phyloP scores from a whole-genome alignment of 345 rosid species.

The Gynandropsis gynandra region DNA sequence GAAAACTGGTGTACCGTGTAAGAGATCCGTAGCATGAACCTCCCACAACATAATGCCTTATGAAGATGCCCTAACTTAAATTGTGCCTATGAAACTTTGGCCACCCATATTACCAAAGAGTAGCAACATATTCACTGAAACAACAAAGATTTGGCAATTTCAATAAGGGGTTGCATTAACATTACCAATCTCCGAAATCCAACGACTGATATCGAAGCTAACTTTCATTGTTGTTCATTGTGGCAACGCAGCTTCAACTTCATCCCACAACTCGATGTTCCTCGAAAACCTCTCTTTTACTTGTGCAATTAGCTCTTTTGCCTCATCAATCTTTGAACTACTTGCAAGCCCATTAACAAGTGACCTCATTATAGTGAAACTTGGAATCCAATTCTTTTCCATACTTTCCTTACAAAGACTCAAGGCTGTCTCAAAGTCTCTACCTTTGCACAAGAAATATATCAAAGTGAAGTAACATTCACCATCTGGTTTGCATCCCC shows the following conservation, averaged over 20 bases:
- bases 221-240: conserved; percentile 23
- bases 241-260: conserved; percentile 64
- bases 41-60: too few relatives aligned
- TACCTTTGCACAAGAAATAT: conserved; percentile 48
- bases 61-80: too few relatives aligned
- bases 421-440: conserved; percentile 60
- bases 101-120: too few relatives aligned
- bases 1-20: too few relatives aligned
- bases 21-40: too few relatives aligned
- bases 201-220: neutral
- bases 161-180: neutral
- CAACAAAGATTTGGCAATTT: neutral
- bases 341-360: conserved; percentile 60
- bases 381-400: conserved; percentile 68
- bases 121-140: too few relatives aligned
- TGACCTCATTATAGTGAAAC: conserved; percentile 46
- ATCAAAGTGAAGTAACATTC: conserved; percentile 49
- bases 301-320: conserved; percentile 39
- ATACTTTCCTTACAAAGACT: conserved; percentile 49
- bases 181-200: conserved; percentile 5
- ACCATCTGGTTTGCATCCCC: conserved; percentile 45
- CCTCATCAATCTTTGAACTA: conserved; percentile 49
- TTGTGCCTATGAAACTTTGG: too few relatives aligned
- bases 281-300: conserved; percentile 53
- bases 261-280: conserved; percentile 59